Base-by-base conservation (phyloP, 805 yeast species). In the Candida quercuum region DNA sequence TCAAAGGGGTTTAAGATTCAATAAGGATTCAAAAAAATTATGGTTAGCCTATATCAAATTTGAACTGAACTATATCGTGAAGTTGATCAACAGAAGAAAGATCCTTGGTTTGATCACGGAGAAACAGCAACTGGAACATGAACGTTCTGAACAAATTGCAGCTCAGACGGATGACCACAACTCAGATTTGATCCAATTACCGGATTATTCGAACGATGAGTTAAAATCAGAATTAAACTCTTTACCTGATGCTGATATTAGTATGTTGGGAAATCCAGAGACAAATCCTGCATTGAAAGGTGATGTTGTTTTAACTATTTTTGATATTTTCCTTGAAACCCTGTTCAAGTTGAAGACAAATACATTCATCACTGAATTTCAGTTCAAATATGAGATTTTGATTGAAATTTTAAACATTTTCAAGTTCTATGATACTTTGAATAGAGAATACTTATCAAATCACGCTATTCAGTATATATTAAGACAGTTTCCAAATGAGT, bases 31-130 rank as follows among this genome's bases (percentile, higher is more conserved):
- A 8, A 59, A 68, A 14, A 74, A 71, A 39, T 68, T 93, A 42
- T 91, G 98, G 96, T 60, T 78, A 26, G 85, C 83, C 45, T 93
- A 93, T 60, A 78, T 86, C 33, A 87, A 86, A 49, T 81, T 93
- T 49, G 99, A 94, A 62, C 71, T 91, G 50, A 75, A 84, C 18
- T 91, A 88, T 52, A 77, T 89, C 22, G 79, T 95, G 10, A 87
- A 86, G 57, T 70, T 93, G 42, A 67, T 89, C 35, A 81, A 87
- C 6, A 76, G 98, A 63, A 73, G 98, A 58, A 76, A 81, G 57
- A 77, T 91, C 7, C 67, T 91, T 57, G 91, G 91, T 4, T 67
- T 89, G 39, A 71, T 84, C 28, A 78, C 86, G 24, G 89, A 81
- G 48, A 73, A 77, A 42, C 85, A 82, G 51, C 91, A 84, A 58